Base-by-base conservation (phyloP, 306 rosid species). In the Vigna unguiculata region DNA sequence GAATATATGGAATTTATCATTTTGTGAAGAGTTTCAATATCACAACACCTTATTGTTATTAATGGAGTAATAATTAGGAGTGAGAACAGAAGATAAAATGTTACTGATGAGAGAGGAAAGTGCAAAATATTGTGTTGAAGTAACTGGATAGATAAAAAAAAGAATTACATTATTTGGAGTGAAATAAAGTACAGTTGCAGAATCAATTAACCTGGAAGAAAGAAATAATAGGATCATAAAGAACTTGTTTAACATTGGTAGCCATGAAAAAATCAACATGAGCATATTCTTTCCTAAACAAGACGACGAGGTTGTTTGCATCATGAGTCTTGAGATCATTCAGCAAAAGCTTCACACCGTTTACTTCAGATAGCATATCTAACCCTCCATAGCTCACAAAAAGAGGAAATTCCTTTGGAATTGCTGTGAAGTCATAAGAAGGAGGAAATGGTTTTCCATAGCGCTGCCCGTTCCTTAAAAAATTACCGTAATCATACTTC, bases 371-470 rank as follows among this genome's bases (percentile, higher is more conserved):
- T 15, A 88, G 62, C n/a, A 17, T 4, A 53, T 92, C 97, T 1
- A n/a, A 20, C 9, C 87, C 87, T 76, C 97, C 96, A 54, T 87
- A 75, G 66, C 74, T 45, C 1, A 87, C 17, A 62, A 90, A 85
- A 71, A 90, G 88, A 65, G 89, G 93, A 38, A 92, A 61, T 22
- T 88, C 83, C 1, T 88, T 83, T 40, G 90, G 90, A 49, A 92
- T 86, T 80, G n/a, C 59, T 1, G 78, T 25, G 84, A 90, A 57
- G 73, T 85, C 72, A 81, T 88, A 91, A 48, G 6, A 25, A 19
- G 95, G 97, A 54, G 97, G 96, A 81, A 46, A 38, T 1, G 82
- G 51, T 71, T 78, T 85, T 75, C 88, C 88, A 71, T 91, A 91
- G 69, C 85, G 89, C 16, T 66, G 43, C 48, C 45, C 71, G 75